Evolutionary conservation across 768 basidiomycete species (phyloP).

Genomic region (Trametes cinnabarina): DNA sequence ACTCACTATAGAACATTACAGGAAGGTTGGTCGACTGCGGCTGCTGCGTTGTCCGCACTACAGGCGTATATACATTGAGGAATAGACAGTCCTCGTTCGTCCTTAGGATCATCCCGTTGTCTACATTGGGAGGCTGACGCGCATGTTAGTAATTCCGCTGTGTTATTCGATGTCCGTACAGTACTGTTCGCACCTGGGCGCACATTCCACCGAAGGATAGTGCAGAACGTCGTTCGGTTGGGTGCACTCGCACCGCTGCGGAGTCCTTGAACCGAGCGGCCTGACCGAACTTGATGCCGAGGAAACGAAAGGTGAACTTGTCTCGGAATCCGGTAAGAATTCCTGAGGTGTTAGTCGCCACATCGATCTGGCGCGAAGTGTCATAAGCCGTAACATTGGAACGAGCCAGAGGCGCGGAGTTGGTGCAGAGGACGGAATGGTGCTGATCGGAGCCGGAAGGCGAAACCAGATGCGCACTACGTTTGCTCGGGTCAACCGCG

Average conservation of each 20-base stretch:
- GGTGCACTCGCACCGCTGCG: neutral
- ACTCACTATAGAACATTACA: slow-evolving; percentile 14
- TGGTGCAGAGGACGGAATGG: slow-evolving; percentile 9
- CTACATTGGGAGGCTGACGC: slow-evolving; percentile 8
- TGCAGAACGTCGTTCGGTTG: neutral
- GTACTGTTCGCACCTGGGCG: slow-evolving; percentile 3
- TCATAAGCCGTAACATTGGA: slow-evolving; percentile 14
- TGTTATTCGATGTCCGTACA: neutral
- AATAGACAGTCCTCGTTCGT: slow-evolving; percentile 13
- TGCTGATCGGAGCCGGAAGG: neutral
- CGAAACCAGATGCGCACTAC: neutral
- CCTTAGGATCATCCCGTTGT: slow-evolving; percentile 7
- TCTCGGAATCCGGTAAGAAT: slow-evolving; percentile 8
- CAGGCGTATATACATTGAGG: slow-evolving; percentile 8
- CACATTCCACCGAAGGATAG: slow-evolving; percentile 6
- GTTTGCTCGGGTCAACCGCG: neutral
- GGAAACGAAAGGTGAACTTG: slow-evolving; percentile 15
- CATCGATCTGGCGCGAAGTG: slow-evolving; percentile 5
- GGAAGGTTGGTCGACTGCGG: neutral
- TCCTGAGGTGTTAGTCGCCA: slow-evolving; percentile 6
- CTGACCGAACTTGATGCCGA: slow-evolving; percentile 6
- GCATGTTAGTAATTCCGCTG: neutral
- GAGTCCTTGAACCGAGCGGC: slow-evolving; percentile 3
- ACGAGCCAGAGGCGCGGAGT: slow-evolving; percentile 11
- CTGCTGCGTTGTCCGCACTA: neutral